Evolutionary conservation across 2,329 filamentous ascomycete species (phyloP), one percentile per base, ranked within the genome.

Genomic region (Chaetomium strumarium): DNA sequence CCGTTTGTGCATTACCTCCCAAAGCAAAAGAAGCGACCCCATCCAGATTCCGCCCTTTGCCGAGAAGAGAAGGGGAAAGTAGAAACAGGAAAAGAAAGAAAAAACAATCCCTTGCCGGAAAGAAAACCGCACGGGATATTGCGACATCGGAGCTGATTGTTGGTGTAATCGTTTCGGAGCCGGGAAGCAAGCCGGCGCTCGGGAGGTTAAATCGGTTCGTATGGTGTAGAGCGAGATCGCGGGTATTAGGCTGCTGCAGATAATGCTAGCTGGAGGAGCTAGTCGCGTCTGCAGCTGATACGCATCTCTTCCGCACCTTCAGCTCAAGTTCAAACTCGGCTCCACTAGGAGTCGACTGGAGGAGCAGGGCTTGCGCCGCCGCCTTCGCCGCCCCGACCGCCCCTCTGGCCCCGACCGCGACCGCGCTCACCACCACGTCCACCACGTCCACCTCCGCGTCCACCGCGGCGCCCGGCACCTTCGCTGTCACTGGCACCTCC

Each of bases 401-500:
- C 78, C 47, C 80, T 74, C 11, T 78, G 76, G 31, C 80, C 76
- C 46, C 79, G 55, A 30, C 80, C 76, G 37, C 83, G 75, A 50
- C 82, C 74, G 44, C 82, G 80, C 43, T 84, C 79, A 34, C 80
- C 75, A 42, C 76, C 73, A 20, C 77, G 72, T 13, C 76, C 72
- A 16, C 80, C 77, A 12, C 80, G 73, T 12, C 79, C 72, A 14
- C 81, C 81, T 43, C 81, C 73, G 43, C 81, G 77, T 19, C 76
- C 76, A 47, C 75, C 75, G 11, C 79, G 76, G 56, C 77, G 73
- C 53, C 75, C 79, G 53, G 72, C 70, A 29, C 77, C 79, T 63
- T 83, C 80, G 34, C 79, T 81, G 58, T 83, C 85, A 65, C 84
- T 86, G 55, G 88, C 85, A 61, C 85, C 91, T 52, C 88, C 89